phyloP scores from a whole-genome alignment of 179 eudicot genomes.

The Camellia oleifera region DNA sequence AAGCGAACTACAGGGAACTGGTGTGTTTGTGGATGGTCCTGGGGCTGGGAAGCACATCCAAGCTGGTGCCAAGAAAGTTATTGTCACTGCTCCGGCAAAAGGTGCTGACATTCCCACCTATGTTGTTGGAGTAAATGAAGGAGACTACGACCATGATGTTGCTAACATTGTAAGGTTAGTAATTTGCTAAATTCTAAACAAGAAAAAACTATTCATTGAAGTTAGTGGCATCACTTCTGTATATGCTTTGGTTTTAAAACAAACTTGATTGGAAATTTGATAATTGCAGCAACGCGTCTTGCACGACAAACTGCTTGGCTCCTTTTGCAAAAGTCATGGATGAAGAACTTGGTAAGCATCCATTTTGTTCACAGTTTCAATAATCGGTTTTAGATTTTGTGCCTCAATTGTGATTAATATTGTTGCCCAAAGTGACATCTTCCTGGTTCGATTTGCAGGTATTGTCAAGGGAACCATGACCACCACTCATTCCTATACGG shows the following conservation, averaged over 20 bases:
- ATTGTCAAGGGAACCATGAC: conserved; percentile 99
- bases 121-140: conserved; percentile 88
- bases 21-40: conserved; percentile 96
- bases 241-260: background rate
- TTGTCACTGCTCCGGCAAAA: conserved; percentile 98
- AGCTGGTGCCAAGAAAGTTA: conserved; percentile 98
- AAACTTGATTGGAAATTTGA: background rate
- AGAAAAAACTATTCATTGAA: background rate
- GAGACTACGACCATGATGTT: conserved; percentile 74
- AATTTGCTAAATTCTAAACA: background rate
- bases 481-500: conserved; percentile 99
- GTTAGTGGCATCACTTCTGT: background rate
- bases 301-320: conserved; percentile 99
- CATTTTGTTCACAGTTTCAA: background rate
- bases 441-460: conserved; percentile 42
- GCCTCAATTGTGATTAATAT: too few species aligned
- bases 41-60: conserved; percentile 99
- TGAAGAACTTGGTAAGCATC: conserved; percentile 70
- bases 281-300: conserved; percentile 73
- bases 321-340: conserved; percentile 95
- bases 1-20: conserved; percentile 66
- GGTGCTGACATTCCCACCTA: conserved; percentile 98
- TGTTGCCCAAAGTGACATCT: background rate
- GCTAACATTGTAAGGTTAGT: conserved; percentile 82
- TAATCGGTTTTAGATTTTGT: too few species aligned